These are phyloP conservation scores for Pyrenochaeta sp. DNA, from an alignment of 2,329 filamentous ascomycete species.

Conservation along the genomic window DNA sequence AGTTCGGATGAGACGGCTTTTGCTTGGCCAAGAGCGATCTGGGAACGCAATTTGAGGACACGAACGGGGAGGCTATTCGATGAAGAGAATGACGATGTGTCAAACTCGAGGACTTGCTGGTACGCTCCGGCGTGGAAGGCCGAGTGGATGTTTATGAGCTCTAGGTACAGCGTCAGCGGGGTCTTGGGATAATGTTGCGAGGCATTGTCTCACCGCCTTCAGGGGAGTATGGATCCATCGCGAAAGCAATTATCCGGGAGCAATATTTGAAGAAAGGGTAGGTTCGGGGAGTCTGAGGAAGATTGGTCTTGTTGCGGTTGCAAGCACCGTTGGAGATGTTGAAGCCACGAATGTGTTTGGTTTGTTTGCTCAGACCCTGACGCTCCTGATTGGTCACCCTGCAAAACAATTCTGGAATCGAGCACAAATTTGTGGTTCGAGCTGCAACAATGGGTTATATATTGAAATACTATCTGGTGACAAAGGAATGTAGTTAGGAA, in stretches of 20 bases:
- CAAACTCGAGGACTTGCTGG: conserved; percentile 84
- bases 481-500: too few species aligned
- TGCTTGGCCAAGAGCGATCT: conserved; percentile 81
- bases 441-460: too few species aligned
- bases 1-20: conserved; percentile 74
- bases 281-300: conserved; percentile 3
- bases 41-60: conserved; percentile 80
- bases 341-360: conserved; percentile 45
- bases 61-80: conserved; percentile 80
- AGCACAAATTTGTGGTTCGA: too few species aligned
- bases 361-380: conserved; percentile 34
- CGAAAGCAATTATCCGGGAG: conserved; percentile 4
- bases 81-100: conserved; percentile 77
- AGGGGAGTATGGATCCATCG: conserved; percentile 66
- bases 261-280: conserved; percentile 1
- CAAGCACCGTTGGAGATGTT: conserved; percentile 24
- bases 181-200: background rate
- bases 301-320: conserved; percentile 13
- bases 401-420: background rate
- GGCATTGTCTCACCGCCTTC: conserved; percentile 62
- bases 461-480: too few species aligned
- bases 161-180: conserved; percentile 47
- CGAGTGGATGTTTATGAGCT: conserved; percentile 72
- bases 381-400: conserved; percentile 28
- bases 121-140: conserved; percentile 81